Evolutionary conservation across 768 basidiomycete species (phyloP).

Genomic region (Plicaturopsis crispa): DNA sequence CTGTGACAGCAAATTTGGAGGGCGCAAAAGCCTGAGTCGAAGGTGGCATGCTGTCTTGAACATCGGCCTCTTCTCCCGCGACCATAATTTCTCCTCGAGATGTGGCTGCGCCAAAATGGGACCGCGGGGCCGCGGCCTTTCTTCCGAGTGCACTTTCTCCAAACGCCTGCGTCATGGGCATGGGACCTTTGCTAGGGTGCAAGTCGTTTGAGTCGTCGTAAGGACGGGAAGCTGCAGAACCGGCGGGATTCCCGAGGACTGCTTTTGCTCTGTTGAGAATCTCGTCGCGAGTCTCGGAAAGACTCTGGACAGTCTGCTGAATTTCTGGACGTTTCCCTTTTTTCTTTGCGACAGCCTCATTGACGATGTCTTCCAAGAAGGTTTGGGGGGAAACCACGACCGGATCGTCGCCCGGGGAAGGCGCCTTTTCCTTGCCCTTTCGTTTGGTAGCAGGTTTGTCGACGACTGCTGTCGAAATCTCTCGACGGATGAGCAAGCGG

Average conservation of each 20-base stretch:
- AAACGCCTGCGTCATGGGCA: slow-evolving; percentile 30
- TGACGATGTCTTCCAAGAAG: slow-evolving; percentile 47
- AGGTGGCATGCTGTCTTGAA: slow-evolving; percentile 12
- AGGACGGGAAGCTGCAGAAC: neutral
- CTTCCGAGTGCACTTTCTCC: slow-evolving; percentile 27
- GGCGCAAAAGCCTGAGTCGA: slow-evolving; percentile 23
- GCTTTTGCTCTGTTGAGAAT: slow-evolving; percentile 31
- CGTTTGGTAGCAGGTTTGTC: slow-evolving; percentile 4
- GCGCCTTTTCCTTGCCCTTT: slow-evolving; percentile 16
- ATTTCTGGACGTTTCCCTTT: slow-evolving; percentile 29
- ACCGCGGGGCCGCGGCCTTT: neutral
- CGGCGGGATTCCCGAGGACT: slow-evolving; percentile 19
- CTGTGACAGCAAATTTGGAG: slow-evolving; percentile 19
- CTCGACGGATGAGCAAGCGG: slow-evolving; percentile 39
- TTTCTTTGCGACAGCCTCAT: slow-evolving; percentile 38
- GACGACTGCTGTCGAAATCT: slow-evolving; percentile 24
- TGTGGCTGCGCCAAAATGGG: neutral
- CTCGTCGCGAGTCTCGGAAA: slow-evolving; percentile 36
- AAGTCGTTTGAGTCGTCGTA: neutral
- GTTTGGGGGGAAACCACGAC: slow-evolving; percentile 27
- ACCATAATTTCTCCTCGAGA: slow-evolving; percentile 10
- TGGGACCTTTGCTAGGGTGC: slow-evolving; percentile 1
- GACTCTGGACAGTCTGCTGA: slow-evolving; percentile 34
- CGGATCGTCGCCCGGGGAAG: slow-evolving; percentile 7
- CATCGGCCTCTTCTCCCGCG: slow-evolving; percentile 7